Base-by-base conservation (phyloP, 2,329 filamentous ascomycete genomes). In the Cryphonectria japonica region DNA sequence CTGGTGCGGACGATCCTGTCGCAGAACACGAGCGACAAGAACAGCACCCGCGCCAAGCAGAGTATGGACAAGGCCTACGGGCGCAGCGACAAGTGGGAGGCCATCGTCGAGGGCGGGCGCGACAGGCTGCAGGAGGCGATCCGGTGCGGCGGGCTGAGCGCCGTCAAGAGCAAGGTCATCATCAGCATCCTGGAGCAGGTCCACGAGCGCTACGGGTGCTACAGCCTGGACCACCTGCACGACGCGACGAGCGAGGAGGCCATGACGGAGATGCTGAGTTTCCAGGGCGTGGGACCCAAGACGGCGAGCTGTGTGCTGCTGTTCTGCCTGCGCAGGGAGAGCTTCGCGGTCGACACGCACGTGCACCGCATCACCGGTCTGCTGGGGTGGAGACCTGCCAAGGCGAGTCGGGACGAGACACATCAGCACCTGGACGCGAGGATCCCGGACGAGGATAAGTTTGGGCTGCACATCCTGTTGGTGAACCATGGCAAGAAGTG, bases 141-240 rank as follows among this genome's bases (percentile, higher is more conserved):
- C 76, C 89, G 89, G 78, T 85, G 85, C 34, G 93, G 93, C 41
- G 93, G 93, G 0, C 83, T 95, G 1, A 91, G 89, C 19, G 86
- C 87, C 50, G 84, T 88, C n/a, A 96, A 95, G 80, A 92, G 89
- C 76, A 90, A 87, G 71, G 88, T 90, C 75, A 93, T 95, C 75
- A 88, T 94, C 74, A 80, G 82, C 50, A 91, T 94, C 68, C 82
- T 95, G 76, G 82, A 86, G 64, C 90, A 93, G 76, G 91, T 90
- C 52, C 83, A 87, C 67, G 78, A 75, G 32, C 75, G 76, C 41
- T 78, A 84, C 75, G 83, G 83, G 4, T 61, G 29, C 1, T 85
- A 85, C 75, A 84, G 83, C 22, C 80, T 88, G 1, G 84, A 88
- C 69, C 83, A 87, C 74, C 78, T 88, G 16, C 84, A 85, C 64